These are phyloP conservation scores for Xerocomus spinulosus DNA, from an alignment of 768 basidiomycete genomes.

Conservation along the genomic window DNA sequence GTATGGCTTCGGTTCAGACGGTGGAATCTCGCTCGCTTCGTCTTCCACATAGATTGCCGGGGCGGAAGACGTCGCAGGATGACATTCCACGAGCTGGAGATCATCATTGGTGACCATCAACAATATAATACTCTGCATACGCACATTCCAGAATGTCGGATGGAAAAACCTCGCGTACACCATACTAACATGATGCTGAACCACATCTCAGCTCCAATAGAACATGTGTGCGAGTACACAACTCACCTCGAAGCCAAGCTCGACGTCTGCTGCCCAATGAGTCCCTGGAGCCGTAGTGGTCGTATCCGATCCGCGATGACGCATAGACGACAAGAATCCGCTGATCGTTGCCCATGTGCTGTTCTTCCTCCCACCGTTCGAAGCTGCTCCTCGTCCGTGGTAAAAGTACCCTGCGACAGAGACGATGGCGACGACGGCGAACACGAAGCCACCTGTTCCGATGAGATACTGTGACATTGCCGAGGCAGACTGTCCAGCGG, in stretches of 20 bases:
- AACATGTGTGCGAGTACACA: background rate
- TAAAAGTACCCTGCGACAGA: constrained; percentile 16
- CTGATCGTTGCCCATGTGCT: constrained; percentile 6
- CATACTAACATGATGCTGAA: constrained; percentile 16
- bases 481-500: constrained; percentile 2
- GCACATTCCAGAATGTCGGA: constrained; percentile 21
- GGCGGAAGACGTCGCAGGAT: constrained; percentile 14
- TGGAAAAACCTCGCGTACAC: constrained; percentile 22
- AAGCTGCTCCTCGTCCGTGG: constrained; percentile 4
- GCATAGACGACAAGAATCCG: constrained; percentile 8
- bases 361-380: background rate
- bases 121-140: background rate
- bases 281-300: background rate
- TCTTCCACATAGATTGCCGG: constrained; percentile 22
- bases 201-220: background rate
- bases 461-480: constrained; percentile 2
- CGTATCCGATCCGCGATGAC: background rate
- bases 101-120: background rate
- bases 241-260: constrained; percentile 11
- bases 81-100: constrained; percentile 13
- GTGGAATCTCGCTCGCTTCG: constrained; percentile 7
- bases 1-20: constrained; percentile 1
- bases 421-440: constrained; percentile 12
- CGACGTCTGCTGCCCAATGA: constrained; percentile 5
- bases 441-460: constrained; percentile 15